Evolutionary conservation across 768 basidiomycete species (phyloP).

Genomic region (Dendrothele bispora): DNA sequence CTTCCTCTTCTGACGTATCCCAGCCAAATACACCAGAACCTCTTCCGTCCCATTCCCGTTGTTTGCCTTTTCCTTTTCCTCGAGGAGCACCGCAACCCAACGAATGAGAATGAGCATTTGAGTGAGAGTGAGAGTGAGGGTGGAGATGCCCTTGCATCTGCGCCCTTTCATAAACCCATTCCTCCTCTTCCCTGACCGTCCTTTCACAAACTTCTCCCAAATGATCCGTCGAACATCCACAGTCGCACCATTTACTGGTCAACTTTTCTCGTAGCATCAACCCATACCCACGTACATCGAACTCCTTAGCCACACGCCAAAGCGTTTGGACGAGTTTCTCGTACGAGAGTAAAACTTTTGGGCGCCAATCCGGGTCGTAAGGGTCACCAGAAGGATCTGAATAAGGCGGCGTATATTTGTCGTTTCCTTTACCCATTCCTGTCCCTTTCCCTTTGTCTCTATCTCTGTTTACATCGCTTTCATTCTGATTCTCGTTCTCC

Average conservation of each 20-base stretch:
- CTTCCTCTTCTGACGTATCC: conserved; percentile 76
- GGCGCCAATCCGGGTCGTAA: conserved; percentile 58
- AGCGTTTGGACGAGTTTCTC: conserved; percentile 62
- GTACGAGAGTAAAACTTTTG: conserved; percentile 63
- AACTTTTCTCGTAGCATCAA: conserved; percentile 69
- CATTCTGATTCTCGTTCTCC: too few relatives aligned
- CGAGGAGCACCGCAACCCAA: too few relatives aligned
- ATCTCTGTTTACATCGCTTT: too few relatives aligned
- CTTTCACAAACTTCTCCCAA: conserved; percentile 75
- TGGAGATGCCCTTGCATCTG: too few relatives aligned
- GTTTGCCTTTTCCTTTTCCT: conserved; percentile 60
- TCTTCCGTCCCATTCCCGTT: conserved; percentile 76
- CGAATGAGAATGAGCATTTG: too few relatives aligned
- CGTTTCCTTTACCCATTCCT: conserved; percentile 34
- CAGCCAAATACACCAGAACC: conserved; percentile 72
- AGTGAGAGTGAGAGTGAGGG: too few relatives aligned
- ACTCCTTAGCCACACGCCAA: conserved; percentile 71
- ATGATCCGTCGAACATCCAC: conserved; percentile 79
- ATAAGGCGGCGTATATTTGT: conserved; percentile 29
- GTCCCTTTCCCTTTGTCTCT: too few relatives aligned
- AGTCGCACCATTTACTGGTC: conserved; percentile 77
- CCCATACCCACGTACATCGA: conserved; percentile 73
- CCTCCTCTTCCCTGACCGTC: conserved; percentile 70
- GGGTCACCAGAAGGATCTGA: too few relatives aligned
- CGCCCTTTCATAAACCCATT: too few relatives aligned